Evolutionary conservation across 2,329 filamentous ascomycete genomes (phyloP).

Genomic region (Xylariaceae sp.): DNA sequence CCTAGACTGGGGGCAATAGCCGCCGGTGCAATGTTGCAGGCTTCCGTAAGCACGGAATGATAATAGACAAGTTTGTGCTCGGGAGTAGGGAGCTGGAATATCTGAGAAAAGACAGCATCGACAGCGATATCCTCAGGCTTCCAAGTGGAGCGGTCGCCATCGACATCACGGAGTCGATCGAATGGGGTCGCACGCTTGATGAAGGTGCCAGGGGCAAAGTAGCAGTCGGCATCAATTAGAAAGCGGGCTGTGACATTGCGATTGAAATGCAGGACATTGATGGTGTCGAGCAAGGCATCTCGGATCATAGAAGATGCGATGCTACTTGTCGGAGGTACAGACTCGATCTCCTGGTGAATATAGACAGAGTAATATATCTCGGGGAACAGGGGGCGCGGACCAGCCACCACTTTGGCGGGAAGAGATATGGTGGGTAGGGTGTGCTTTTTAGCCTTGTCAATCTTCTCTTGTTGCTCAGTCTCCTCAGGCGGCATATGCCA

Average conservation of each 20-base stretch:
- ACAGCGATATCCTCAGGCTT: conserved; percentile 96
- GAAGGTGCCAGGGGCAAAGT: conserved; percentile 84
- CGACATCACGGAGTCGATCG: conserved; percentile 72
- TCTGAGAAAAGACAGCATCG: conserved; percentile 94
- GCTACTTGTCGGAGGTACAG: conserved; percentile 70
- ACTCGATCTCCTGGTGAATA: conserved; percentile 76
- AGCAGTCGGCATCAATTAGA: conserved; percentile 90
- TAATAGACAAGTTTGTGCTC: conserved; percentile 97
- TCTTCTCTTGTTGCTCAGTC: conserved; percentile 54
- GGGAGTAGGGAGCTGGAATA: conserved; percentile 78
- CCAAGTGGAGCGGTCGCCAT: conserved; percentile 68
- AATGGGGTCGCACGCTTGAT: conserved; percentile 90
- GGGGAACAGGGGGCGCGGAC: conserved; percentile 73
- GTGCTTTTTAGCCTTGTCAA: conserved; percentile 62
- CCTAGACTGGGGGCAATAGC: conserved; percentile 95
- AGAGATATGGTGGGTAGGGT: conserved; percentile 69
- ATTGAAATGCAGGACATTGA: conserved; percentile 92
- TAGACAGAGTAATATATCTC: conserved; percentile 95
- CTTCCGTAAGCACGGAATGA: conserved; percentile 88
- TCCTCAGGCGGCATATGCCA: conserved; percentile 60
- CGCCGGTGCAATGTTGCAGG: conserved; percentile 90
- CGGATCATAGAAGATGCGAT: conserved; percentile 79
- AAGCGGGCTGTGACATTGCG: conserved; percentile 80
- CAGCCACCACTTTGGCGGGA: conserved; percentile 68
- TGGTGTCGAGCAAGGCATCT: conserved; percentile 82